These are phyloP conservation scores for Barbatosphaeria neglecta DNA, from an alignment of 495 filamentous ascomycete species.

Conservation along the genomic window DNA sequence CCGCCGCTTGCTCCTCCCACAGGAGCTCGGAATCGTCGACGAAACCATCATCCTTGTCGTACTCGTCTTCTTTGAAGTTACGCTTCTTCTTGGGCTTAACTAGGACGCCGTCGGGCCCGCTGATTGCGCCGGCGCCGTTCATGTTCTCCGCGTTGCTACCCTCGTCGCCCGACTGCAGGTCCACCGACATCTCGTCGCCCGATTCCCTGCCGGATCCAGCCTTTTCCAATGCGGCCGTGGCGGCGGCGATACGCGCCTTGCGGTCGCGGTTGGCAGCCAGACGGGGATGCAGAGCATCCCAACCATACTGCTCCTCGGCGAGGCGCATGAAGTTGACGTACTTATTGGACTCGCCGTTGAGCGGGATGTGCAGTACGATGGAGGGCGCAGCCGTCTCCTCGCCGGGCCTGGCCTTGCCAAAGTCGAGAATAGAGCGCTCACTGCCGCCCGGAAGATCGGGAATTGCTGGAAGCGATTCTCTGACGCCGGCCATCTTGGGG, in stretches of 20 bases:
- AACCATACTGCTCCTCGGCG: constrained; percentile 87
- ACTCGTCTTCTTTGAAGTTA: constrained; percentile 86
- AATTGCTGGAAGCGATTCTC: constrained; percentile 26
- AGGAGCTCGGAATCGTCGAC: constrained; percentile 93
- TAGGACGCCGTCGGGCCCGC: constrained; percentile 40
- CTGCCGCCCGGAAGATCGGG: constrained; percentile 15
- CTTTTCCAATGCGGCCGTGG: constrained; percentile 67
- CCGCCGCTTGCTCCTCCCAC: constrained; percentile 92
- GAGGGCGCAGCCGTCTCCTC: constrained; percentile 51
- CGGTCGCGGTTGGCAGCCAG: constrained; percentile 73
- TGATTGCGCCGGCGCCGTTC: constrained; percentile 48
- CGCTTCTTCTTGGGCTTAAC: constrained; percentile 61
- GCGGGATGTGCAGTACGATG: constrained; percentile 70
- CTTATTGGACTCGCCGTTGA: constrained; percentile 70
- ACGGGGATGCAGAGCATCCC: constrained; percentile 83
- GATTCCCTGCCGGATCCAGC: constrained; percentile 61
- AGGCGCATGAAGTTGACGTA: constrained; percentile 92
- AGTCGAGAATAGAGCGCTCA: constrained; percentile 39
- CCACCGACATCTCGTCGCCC: constrained; percentile 63
- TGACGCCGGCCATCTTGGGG: constrained; percentile 23
- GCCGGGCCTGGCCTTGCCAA: constrained; percentile 35
- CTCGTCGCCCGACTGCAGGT: constrained; percentile 48
- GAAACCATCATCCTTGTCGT: constrained; percentile 93
- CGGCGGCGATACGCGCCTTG: constrained; percentile 70
- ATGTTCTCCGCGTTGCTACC: constrained; percentile 61